Percentiles rank a stretch among this genome's conserved stretches.
These are phyloP conservation scores for Pseudogymnoascus sp. DNA, from an alignment of 2,329 filamentous ascomycete genomes.

Conservation along the genomic window DNA sequence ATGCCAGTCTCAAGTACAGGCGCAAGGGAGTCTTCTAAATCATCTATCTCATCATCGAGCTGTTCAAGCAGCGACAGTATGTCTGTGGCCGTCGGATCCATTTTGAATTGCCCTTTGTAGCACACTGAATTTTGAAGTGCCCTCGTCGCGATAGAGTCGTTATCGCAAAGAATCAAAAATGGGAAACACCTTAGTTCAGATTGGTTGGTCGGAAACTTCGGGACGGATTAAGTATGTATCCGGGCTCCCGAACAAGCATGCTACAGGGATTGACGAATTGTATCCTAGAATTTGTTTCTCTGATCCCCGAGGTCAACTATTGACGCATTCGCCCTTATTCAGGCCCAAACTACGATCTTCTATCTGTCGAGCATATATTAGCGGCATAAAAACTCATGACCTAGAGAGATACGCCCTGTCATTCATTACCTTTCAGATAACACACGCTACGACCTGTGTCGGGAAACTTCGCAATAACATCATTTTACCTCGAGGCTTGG, in stretches of 20 bases:
- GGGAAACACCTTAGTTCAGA: constrained; percentile 2
- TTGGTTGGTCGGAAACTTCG: constrained; percentile 5
- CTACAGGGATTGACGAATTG: constrained; percentile 7
- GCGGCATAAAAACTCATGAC: background rate
- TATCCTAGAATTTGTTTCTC: constrained; percentile 8
- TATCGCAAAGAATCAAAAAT: constrained; percentile 9
- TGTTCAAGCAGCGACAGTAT: constrained; percentile 31
- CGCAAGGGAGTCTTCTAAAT: constrained; percentile 62
- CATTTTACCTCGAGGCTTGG: constrained; percentile 4
- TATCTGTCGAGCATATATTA: constrained; percentile 8
- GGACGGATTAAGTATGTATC: background rate
- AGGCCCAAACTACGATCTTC: background rate
- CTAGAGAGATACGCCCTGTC: background rate
- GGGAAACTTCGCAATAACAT: constrained; percentile 4
- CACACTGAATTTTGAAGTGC: constrained; percentile 2
- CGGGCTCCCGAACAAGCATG: background rate
- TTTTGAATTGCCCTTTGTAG: constrained; percentile 20
- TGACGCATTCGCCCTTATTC: background rate
- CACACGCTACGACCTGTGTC: background rate
- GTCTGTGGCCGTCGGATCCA: constrained; percentile 32
- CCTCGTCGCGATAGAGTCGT: constrained; percentile 2
- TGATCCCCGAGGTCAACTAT: constrained; percentile 9
- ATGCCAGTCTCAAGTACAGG: constrained; percentile 63
- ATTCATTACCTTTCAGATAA: constrained; percentile 8
- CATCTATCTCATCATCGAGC: constrained; percentile 70